Conservation (phyloP, 257 asterid species). For the Salvia hispanica region DNA sequence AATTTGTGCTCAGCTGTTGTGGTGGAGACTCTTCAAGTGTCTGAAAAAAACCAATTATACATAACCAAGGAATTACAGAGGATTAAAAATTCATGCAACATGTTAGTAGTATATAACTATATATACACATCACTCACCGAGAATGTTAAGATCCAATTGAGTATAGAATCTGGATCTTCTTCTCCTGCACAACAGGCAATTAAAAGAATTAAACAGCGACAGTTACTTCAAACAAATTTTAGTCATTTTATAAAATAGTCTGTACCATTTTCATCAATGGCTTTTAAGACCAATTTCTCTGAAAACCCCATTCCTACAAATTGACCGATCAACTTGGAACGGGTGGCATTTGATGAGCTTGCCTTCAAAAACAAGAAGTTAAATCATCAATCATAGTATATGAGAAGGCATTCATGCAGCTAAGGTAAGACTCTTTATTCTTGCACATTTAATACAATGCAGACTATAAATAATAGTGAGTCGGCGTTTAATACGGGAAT, state of each 20-base stretch:
- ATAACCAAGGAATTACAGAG: background rate
- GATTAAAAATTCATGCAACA: background rate
- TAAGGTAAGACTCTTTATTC: background rate
- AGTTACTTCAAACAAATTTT: conserved; percentile 5
- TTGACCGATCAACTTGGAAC: conserved; percentile 36
- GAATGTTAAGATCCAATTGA: conserved; percentile 64
- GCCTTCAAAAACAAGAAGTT: conserved; percentile 43
- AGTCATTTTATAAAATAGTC: background rate
- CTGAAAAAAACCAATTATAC: conserved; percentile 44
- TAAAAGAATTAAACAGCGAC: background rate
- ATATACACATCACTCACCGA: conserved; percentile 45
- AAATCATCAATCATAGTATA: conserved; percentile 16
- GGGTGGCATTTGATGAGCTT: conserved; percentile 46
- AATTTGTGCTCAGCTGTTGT: conserved; percentile 40
- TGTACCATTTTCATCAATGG: conserved; percentile 60
- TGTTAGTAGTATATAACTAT: background rate
- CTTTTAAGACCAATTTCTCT: conserved; percentile 49
- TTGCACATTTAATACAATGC: background rate
- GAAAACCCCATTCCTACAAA: conserved; percentile 71
- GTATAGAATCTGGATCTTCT: conserved; percentile 50
- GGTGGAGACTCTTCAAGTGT: conserved; percentile 64
- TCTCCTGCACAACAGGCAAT: conserved; percentile 46
- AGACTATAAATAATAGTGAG: too few relatives aligned
- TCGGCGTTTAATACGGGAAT: too few relatives aligned
- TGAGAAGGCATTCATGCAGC: conserved; percentile 5